Evolutionary conservation across 495 filamentous ascomycete species (phyloP), one percentile per base, ranked within the genome.

Genomic region (Lasiosphaeris hirsuta): DNA sequence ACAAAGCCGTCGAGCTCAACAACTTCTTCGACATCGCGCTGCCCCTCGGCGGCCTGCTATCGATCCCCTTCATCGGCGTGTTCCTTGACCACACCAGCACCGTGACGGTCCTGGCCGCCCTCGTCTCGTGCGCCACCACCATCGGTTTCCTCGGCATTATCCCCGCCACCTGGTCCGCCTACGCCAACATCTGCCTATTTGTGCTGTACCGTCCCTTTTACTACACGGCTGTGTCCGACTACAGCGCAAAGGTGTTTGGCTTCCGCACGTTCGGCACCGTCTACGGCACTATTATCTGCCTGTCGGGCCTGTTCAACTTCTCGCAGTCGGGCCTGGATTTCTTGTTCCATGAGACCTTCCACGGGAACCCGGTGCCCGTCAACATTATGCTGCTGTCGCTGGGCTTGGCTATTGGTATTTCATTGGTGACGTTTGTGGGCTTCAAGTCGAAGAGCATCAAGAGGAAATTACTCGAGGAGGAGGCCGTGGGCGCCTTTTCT

Each of bases 231-330:
- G 85, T 90, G 50, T 86, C 82, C 8, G 94, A 98, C 74, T 97
- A 96, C 70, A 77, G 65, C 42, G 92, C 91, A 34, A 97, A 97
- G 72, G 93, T 98, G 35, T 98, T 98, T 69, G 93, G 94, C 7
- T 96, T 96, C 73, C 84, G 84, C 58, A 96, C 92, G 0, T 97
- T 97, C 61, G 93, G 93, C 23, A 96, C 89, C 54, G 90, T 98
- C 23, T 97, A 97, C 68, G 94, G 94, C n/a, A 79, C 92, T 7
- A 86, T 96, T 54, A 97, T 97, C 57, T 96, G 90, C 66, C 68
- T 94, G 3, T 86, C 92, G 1, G 94, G 94, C 6, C 63, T 98
- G 10, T 79, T 92, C 48, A 96, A 96, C 70, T 93, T 98, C 63
- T 83, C 80, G 14, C 93, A 97, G 75, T 84, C 85, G 9, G 91